These are phyloP conservation scores for Aureobasidium melanogenum DNA, from an alignment of 2,329 filamentous ascomycete genomes.

Conservation along the genomic window DNA sequence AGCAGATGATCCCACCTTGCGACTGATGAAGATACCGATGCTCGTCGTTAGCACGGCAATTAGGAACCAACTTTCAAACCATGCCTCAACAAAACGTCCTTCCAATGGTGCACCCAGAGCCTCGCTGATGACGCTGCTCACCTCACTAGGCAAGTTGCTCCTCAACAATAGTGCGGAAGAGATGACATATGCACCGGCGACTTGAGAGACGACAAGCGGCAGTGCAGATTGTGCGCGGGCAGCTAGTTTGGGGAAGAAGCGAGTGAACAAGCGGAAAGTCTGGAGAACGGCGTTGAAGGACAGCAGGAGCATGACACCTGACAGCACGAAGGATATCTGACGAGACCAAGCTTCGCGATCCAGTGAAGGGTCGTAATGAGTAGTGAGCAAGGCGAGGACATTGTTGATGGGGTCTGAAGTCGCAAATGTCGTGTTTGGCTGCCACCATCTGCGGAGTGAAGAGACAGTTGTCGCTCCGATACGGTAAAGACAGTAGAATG, in stretches of 20 bases:
- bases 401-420: constrained; percentile 77
- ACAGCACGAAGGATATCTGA: constrained; percentile 75
- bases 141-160: constrained; percentile 68
- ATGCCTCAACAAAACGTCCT: constrained; percentile 63
- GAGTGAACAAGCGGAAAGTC: constrained; percentile 72
- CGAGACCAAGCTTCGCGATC: constrained; percentile 77
- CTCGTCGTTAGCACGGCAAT: constrained; percentile 57
- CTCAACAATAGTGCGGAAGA: constrained; percentile 67
- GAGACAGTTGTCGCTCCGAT: constrained; percentile 64
- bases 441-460: constrained; percentile 49
- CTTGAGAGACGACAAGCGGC: constrained; percentile 69
- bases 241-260: constrained; percentile 62
- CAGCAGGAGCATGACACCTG: constrained; percentile 71
- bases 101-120: constrained; percentile 69
- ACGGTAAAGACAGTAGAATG: constrained; percentile 76
- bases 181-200: constrained; percentile 79
- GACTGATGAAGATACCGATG: constrained; percentile 63
- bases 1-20: constrained; percentile 42
- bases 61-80: constrained; percentile 86
- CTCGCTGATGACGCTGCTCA: constrained; percentile 68
- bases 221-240: constrained; percentile 69
- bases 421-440: constrained; percentile 46
- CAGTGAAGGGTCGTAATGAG: constrained; percentile 74
- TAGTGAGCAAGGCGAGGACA: constrained; percentile 67
- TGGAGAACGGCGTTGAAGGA: constrained; percentile 78